Conservation (phyloP, 2,329 filamentous ascomycete genomes). For the Fusarium sp. region DNA sequence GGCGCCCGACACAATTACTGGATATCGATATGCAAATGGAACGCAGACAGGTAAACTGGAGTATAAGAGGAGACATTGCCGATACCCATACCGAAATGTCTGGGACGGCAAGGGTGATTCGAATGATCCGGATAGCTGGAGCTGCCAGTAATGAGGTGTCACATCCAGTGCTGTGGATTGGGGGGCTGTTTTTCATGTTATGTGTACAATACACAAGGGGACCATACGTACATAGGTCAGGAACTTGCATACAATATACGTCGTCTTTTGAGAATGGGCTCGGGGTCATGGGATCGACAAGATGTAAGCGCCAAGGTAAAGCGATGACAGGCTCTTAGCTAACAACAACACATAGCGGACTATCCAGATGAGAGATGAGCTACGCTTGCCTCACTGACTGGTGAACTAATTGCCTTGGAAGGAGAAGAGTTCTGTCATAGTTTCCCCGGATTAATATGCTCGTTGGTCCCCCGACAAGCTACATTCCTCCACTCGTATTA, state of each 20-base stretch:
- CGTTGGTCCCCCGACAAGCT: neutral
- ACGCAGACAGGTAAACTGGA: conserved; percentile 20
- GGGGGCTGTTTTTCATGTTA: conserved; percentile 18
- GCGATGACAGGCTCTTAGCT: conserved; percentile 21
- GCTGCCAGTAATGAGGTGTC: conserved; percentile 3
- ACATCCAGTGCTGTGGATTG: neutral
- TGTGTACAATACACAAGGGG: neutral
- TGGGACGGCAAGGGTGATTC: conserved; percentile 6
- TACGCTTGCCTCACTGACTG: too few relatives aligned
- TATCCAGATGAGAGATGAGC: too few relatives aligned
- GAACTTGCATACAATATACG: too few relatives aligned
- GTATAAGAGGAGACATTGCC: conserved; percentile 35
- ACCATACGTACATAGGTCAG: too few relatives aligned
- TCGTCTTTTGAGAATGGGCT: neutral
- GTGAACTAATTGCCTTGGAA: conserved; percentile 18
- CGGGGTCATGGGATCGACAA: conserved; percentile 12
- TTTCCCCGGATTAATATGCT: conserved; percentile 24
- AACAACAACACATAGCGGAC: too few relatives aligned
- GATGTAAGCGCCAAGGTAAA: conserved; percentile 14
- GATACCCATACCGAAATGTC: conserved; percentile 34
- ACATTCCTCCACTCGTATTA: neutral
- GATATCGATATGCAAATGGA: conserved; percentile 50
- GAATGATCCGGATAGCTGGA: conserved; percentile 35
- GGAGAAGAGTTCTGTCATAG: neutral
- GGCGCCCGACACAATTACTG: conserved; percentile 60